Conservation (phyloP, 1,284 basidiomycete species). For the Amylostereum areolatum region DNA sequence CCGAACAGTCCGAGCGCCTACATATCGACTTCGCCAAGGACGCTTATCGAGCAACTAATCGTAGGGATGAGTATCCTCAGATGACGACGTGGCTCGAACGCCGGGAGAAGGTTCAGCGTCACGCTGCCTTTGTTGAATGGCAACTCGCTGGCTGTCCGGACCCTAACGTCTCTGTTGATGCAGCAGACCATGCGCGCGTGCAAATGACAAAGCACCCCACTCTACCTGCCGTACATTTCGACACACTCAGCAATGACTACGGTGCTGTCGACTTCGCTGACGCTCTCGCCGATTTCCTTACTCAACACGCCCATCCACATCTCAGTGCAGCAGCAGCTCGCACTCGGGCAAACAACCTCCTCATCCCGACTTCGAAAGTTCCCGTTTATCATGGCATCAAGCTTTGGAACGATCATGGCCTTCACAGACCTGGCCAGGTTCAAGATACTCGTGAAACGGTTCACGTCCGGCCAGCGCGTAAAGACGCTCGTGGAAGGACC, state of each 20-base stretch:
- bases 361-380: neutral
- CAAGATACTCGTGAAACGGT: neutral
- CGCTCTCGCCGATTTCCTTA: neutral
- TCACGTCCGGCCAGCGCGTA: neutral
- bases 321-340: neutral
- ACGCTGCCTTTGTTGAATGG: neutral
- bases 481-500: neutral
- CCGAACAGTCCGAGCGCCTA: constrained; percentile 24
- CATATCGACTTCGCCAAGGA: constrained; percentile 28
- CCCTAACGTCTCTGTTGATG: no score
- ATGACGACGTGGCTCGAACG: constrained; percentile 29
- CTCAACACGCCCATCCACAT: neutral
- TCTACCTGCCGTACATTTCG: no score
- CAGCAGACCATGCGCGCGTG: no score
- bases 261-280: neutral
- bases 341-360: neutral
- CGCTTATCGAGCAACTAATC: constrained; percentile 25
- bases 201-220: no score
- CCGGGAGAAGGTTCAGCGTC: constrained; percentile 17
- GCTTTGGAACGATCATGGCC: neutral
- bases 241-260: no score
- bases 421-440: neutral
- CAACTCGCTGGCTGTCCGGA: no score
- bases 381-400: neutral
- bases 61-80: constrained; percentile 22